Conservation (phyloP, 257 asterid species). For the Penstemon davidsonii region DNA sequence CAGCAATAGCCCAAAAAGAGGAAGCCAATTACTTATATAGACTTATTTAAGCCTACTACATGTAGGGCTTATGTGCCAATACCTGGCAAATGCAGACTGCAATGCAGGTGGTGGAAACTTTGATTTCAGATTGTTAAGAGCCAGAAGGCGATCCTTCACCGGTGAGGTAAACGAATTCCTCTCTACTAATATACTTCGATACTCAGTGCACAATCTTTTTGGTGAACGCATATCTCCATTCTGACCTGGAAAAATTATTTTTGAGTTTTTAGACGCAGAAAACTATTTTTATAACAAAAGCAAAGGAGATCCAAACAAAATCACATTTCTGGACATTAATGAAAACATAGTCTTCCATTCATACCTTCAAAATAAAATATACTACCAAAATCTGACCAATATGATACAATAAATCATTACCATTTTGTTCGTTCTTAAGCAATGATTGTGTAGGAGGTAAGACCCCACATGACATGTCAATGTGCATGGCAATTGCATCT, state of each 20-base stretch:
- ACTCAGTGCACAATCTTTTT: constrained; percentile 72
- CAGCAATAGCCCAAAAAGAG: constrained; percentile 14
- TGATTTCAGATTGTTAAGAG: constrained; percentile 68
- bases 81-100: constrained; percentile 98
- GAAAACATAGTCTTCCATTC: constrained; percentile 4
- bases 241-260: constrained; percentile 56
- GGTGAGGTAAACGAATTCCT: constrained; percentile 96
- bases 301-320: constrained; percentile 16
- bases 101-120: constrained; percentile 77
- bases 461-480: constrained; percentile 56
- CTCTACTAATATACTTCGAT: constrained; percentile 85
- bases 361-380: background rate
- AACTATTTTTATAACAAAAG: constrained; percentile 24
- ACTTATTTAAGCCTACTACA: constrained; percentile 20
- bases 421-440: constrained; percentile 63
- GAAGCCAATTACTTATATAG: constrained; percentile 15
- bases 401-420: constrained; percentile 37
- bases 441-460: constrained; percentile 44
- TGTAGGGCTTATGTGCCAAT: constrained; percentile 23
- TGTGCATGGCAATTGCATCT: constrained; percentile 89
- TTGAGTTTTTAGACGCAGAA: constrained; percentile 22
- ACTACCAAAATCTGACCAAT: constrained; percentile 9
- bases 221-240: constrained; percentile 89
- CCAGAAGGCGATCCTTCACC: constrained; percentile 85
- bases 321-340: background rate